Base-by-base conservation (phyloP, 768 basidiomycete genomes). In the Neoboletus subvelutipes region DNA sequence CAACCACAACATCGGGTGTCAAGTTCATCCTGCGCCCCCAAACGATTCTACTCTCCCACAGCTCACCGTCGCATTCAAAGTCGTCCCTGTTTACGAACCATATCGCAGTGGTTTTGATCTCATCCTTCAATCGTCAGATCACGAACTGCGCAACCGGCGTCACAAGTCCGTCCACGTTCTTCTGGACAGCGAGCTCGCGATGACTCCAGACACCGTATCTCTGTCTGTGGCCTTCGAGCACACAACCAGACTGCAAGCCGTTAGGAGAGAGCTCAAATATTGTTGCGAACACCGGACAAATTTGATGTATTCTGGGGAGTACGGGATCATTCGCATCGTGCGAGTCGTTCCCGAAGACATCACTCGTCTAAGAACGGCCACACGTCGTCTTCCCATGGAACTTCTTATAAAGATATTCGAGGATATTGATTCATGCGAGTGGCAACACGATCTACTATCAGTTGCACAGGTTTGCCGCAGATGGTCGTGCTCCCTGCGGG, bases 391-490 rank as follows among this genome's bases (percentile, higher is more conserved):
- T 24, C 51, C 54, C 11, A 31, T 11, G 15, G 60, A 59, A 24
- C 12, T 61, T 17, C 36, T 59, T 7, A 1, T 55, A 12, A 28
- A 52, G 22, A 52, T 55, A 24, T 53, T 60, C 13, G 41, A 50
- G 6, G 22, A 3, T 9, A 4, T 3, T 17, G 24, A 48, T 20
- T n/a, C 28, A 24, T 37, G 36, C 42, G 3, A n/a, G 1, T 61
- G 58, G 54, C 36, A 60, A 39, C 12, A 26, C 1, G 41, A 60
- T 41, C 42, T 60, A 3, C 20, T 60, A 2, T 55, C 50, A 7
- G 49, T 45, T 36, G 50, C 57, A 11, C 58, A 59, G 37, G 60
- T 55, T 1, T 61, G 45, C 26, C 46, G 54, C 26, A 18, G 40
- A 20, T 61, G 60, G 60, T 61, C 50, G 1, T 48, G 40, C 20